Percentiles rank a stretch among this genome's conserved stretches.
Evolutionary conservation across 257 asterid genomes (phyloP).

Genomic region (Thymus quinquecostatus): DNA sequence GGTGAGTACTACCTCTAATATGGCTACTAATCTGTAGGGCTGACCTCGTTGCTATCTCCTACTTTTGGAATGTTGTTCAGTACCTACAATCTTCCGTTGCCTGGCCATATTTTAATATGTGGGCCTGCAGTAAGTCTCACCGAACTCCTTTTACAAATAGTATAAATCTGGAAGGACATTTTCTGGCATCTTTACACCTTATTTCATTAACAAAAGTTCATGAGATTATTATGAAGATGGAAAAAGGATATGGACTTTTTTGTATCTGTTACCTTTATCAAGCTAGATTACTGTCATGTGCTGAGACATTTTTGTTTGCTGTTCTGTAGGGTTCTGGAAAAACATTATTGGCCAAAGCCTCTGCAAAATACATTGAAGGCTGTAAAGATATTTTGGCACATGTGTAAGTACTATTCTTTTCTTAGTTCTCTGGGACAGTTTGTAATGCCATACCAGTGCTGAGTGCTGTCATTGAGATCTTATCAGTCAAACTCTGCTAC

Average conservation of each 20-base stretch:
- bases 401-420: constrained; percentile 46
- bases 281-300: not conserved
- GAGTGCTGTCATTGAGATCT: constrained; percentile 25
- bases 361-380: constrained; percentile 76
- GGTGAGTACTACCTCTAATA: constrained; percentile 21
- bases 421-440: not conserved
- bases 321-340: constrained; percentile 79
- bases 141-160: constrained; percentile 20
- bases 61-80: constrained; percentile 62
- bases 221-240: no score
- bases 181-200: constrained; percentile 9
- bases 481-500: constrained; percentile 15
- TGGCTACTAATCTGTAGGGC: constrained; percentile 55
- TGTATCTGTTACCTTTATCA: not conserved
- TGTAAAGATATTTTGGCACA: constrained; percentile 81
- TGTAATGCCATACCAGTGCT: constrained; percentile 30
- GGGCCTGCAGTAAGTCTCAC: constrained; percentile 84
- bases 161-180: constrained; percentile 23
- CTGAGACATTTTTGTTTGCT: constrained; percentile 2
- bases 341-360: constrained; percentile 73
- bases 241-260: not conserved
- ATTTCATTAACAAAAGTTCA: constrained; percentile 5
- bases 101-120: constrained; percentile 87
- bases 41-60: constrained; percentile 67
- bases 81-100: constrained; percentile 70